Evolutionary conservation across 2,329 filamentous ascomycete species (phyloP).

Genomic region (Neurospora sp.): DNA sequence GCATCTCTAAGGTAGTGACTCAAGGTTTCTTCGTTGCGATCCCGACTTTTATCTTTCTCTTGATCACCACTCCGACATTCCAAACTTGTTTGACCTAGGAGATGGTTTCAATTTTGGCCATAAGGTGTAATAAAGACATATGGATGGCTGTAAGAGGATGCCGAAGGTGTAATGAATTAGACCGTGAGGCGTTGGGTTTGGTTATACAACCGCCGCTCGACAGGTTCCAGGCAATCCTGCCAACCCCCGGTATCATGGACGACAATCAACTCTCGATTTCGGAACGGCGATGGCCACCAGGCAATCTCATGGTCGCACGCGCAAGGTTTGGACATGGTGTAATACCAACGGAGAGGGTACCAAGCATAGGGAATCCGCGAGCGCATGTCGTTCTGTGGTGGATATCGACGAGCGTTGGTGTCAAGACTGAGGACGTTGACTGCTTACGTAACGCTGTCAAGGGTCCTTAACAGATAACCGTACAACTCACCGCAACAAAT

Average conservation of each 20-base stretch:
- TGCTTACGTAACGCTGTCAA: background rate
- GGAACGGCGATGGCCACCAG: too few species aligned
- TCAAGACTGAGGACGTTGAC: background rate
- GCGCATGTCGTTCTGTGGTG: too few species aligned
- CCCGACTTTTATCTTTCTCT: background rate
- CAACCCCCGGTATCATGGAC: background rate
- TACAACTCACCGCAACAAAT: background rate
- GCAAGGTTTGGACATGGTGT: too few species aligned
- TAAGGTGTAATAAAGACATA: too few species aligned
- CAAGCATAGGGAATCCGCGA: too few species aligned
- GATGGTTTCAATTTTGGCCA: too few species aligned
- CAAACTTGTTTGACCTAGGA: background rate
- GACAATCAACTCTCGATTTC: background rate
- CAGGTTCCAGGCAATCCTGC: background rate
- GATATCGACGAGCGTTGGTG: background rate
- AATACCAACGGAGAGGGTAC: too few species aligned
- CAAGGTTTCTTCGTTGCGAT: background rate
- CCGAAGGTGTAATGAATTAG: too few species aligned
- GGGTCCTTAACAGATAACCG: background rate
- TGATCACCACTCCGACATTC: background rate
- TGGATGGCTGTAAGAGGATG: too few species aligned
- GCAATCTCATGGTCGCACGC: too few species aligned
- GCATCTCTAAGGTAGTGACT: background rate
- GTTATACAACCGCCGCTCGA: background rate
- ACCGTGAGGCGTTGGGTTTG: too few species aligned